These are phyloP conservation scores for Cordyceps militaris DNA, from an alignment of 2,329 filamentous ascomycete species.

Conservation along the genomic window DNA sequence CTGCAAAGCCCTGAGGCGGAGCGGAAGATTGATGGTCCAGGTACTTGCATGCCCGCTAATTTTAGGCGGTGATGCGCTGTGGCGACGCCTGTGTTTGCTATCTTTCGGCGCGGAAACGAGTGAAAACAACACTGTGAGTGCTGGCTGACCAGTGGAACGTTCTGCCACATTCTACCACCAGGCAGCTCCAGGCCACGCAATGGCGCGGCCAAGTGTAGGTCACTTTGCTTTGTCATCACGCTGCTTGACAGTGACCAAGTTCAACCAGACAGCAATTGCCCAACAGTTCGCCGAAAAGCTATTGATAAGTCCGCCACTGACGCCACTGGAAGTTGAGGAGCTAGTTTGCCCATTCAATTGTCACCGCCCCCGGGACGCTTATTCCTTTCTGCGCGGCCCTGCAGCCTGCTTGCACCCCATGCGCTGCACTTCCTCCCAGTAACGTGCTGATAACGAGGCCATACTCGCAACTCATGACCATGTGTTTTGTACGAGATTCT, in stretches of 20 bases:
- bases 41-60: slow-evolving; percentile 17
- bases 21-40: slow-evolving; percentile 32
- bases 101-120: not conserved
- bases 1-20: slow-evolving; percentile 21
- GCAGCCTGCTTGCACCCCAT: not conserved
- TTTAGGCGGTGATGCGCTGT: slow-evolving; percentile 14
- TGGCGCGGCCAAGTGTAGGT: not conserved
- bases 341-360: not conserved
- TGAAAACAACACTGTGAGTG: slow-evolving; percentile 8
- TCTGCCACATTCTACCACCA: slow-evolving; percentile 24
- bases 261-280: not conserved
- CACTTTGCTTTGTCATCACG: slow-evolving; percentile 4
- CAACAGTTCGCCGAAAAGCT: too few species aligned
- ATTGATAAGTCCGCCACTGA: not conserved
- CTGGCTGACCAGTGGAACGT: slow-evolving; percentile 22
- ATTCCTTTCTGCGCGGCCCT: not conserved
- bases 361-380: not conserved
- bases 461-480: not conserved
- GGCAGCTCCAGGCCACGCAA: slow-evolving; percentile 15
- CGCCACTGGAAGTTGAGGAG: not conserved
- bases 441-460: too few species aligned
- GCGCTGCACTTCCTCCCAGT: not conserved
- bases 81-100: not conserved
- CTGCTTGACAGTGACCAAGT: not conserved
- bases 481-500: not conserved